Conservation (phyloP, 331 rosid genomes). For the Malus hybrid region DNA sequence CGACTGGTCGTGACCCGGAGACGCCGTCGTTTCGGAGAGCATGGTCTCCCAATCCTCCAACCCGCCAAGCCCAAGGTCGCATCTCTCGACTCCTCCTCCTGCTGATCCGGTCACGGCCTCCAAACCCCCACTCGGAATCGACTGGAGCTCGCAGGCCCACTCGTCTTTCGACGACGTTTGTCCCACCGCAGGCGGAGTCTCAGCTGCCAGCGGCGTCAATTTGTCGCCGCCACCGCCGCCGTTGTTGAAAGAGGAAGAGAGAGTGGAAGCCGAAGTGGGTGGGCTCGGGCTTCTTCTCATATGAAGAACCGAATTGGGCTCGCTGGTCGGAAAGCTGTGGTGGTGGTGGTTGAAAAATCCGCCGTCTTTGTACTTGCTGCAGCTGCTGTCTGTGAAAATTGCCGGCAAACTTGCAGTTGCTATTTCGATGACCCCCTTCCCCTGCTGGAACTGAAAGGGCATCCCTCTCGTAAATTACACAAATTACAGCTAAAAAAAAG, state of each 20-base stretch:
- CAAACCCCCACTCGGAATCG: slow-evolving; percentile 17
- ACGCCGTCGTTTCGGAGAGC: slow-evolving; percentile 26
- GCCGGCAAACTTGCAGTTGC: slow-evolving; percentile 13
- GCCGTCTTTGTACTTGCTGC: slow-evolving; percentile 5
- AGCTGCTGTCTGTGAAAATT: slow-evolving; percentile 14
- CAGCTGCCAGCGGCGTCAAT: slow-evolving; percentile 5
- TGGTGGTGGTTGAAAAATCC: slow-evolving; percentile 7
- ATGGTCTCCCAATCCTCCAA: slow-evolving; percentile 38
- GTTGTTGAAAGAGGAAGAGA: slow-evolving; percentile 30
- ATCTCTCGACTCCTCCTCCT: slow-evolving; percentile 15
- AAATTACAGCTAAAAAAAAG: background rate
- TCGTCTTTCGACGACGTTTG: slow-evolving; percentile 7
- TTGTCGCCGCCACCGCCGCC: slow-evolving; percentile 13
- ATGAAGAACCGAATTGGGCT: slow-evolving; percentile 39
- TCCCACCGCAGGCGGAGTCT: background rate
- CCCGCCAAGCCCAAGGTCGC: slow-evolving; percentile 16
- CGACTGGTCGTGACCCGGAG: slow-evolving; percentile 33
- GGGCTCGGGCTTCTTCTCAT: slow-evolving; percentile 48
- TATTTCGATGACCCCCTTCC: slow-evolving; percentile 25
- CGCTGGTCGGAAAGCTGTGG: slow-evolving; percentile 11
- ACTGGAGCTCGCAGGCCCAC: slow-evolving; percentile 33
- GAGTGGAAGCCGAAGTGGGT: slow-evolving; percentile 39
- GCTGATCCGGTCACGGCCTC: slow-evolving; percentile 8
- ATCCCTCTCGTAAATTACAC: slow-evolving; percentile 17
- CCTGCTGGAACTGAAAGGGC: slow-evolving; percentile 25